phyloP scores from a whole-genome alignment of 2,329 filamentous ascomycete species.

The Trichoderma sp. region DNA sequence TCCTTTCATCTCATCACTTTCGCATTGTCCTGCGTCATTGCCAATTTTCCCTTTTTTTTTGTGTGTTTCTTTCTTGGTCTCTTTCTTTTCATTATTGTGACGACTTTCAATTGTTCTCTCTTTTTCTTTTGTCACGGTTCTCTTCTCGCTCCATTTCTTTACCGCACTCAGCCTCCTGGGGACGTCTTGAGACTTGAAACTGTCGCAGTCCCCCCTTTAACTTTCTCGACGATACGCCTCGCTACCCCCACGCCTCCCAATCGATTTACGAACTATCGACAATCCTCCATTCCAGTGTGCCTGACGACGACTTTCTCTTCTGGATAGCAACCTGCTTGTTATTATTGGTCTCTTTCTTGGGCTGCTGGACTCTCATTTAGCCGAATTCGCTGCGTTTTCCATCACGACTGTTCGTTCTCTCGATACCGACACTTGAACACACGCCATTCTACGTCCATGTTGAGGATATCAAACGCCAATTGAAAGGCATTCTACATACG shows the following conservation, averaged over 20 bases:
- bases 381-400: background rate
- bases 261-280: conserved; percentile 15
- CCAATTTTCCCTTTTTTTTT: background rate
- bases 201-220: conserved; percentile 22
- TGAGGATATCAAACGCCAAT: conserved; percentile 21
- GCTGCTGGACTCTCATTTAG: background rate
- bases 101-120: background rate
- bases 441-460: conserved; percentile 27
- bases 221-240: conserved; percentile 12
- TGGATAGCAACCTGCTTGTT: conserved; percentile 12
- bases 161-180: background rate
- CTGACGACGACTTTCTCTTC: conserved; percentile 1
- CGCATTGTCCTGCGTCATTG: conserved; percentile 1
- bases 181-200: conserved; percentile 21
- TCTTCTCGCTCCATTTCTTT: background rate
- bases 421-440: conserved; percentile 7
- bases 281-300: conserved; percentile 21
- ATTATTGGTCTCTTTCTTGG: background rate
- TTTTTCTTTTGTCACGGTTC: background rate
- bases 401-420: background rate
- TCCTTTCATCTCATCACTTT: conserved; percentile 1
- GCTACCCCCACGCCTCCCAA: conserved; percentile 14
- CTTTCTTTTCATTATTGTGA: background rate
- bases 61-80: background rate
- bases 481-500: conserved; percentile 22